Evolutionary conservation across 495 filamentous ascomycete species (phyloP).

Genomic region (Friedmanniomyces endolithicus): DNA sequence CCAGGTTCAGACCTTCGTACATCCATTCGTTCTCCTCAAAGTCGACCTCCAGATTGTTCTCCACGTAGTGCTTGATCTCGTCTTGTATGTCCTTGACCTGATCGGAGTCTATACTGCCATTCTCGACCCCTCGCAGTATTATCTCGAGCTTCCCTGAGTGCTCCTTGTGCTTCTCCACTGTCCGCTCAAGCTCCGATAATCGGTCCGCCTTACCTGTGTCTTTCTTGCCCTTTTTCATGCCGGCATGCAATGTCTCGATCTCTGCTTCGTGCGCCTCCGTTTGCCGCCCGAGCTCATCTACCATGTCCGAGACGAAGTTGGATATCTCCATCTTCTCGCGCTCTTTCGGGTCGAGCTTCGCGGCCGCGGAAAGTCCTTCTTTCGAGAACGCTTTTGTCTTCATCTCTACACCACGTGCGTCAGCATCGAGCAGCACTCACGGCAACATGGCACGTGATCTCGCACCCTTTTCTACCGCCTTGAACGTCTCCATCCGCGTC

Average conservation of each 20-base stretch:
- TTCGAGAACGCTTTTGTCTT: constrained; percentile 99
- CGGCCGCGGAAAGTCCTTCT: constrained; percentile 79
- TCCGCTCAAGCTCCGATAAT: constrained; percentile 67
- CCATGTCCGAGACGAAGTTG: constrained; percentile 73
- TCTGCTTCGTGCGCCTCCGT: constrained; percentile 90
- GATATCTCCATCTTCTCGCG: constrained; percentile 76
- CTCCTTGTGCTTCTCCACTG: constrained; percentile 91
- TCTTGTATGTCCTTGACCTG: constrained; percentile 81
- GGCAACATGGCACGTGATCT: no score
- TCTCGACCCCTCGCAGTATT: constrained; percentile 77
- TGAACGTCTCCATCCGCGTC: constrained; percentile 99
- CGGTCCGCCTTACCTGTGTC: constrained; percentile 72
- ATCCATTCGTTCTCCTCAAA: constrained; percentile 87
- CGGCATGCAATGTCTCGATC: constrained; percentile 70
- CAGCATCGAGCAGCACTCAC: not conserved
- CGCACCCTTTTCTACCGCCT: constrained; percentile 80
- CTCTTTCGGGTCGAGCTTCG: constrained; percentile 88
- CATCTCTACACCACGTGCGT: constrained; percentile 50
- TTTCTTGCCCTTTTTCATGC: constrained; percentile 87
- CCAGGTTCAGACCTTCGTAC: constrained; percentile 86
- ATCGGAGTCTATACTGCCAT: constrained; percentile 74
- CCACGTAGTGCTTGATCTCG: constrained; percentile 85
- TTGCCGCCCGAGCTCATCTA: constrained; percentile 87
- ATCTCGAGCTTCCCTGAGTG: constrained; percentile 88
- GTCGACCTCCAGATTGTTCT: constrained; percentile 75